Base-by-base conservation (phyloP, 441 rosid genomes). In the Euphorbia celastroides region DNA sequence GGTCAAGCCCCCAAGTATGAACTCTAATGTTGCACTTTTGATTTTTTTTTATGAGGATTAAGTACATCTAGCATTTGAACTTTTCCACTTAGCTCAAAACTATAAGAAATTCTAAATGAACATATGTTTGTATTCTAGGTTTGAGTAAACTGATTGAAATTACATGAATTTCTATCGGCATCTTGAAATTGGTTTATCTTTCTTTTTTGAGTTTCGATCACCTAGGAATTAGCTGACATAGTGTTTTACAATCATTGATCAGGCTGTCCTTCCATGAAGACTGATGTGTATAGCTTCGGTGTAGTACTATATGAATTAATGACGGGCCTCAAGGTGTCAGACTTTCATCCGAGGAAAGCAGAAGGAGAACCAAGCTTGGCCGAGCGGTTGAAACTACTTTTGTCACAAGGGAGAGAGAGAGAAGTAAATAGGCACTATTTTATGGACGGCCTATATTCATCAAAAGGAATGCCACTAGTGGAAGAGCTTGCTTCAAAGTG, bases 401-500 rank as follows among this genome's bases (percentile, higher is more conserved):
- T n/a, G n/a, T n/a, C n/a, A n/a, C n/a, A n/a, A n/a, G n/a, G n/a
- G n/a, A n/a, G n/a, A n/a, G n/a, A n/a, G n/a, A n/a, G n/a, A n/a
- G n/a, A n/a, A n/a, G n/a, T n/a, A n/a, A n/a, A n/a, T n/a, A n/a
- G n/a, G n/a, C n/a, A n/a, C n/a, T n/a, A n/a, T n/a, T n/a, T n/a
- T n/a, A n/a, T n/a, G n/a, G n/a, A n/a, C n/a, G n/a, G n/a, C n/a
- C n/a, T n/a, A n/a, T n/a, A n/a, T n/a, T n/a, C n/a, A n/a, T n/a
- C n/a, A n/a, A 85, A 83, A 71, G 80, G 87, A 16, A 90, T 79
- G 62, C 74, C 66, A 57, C 80, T 75, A 77, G 70, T 85, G 2
- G 90, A 92, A 65, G 83, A 80, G 56, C 86, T 90, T 3, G 74
- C 96, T 62, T 69, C 83, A 20, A 82, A 64, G 62, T 93, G 98